Percentiles rank a stretch among this genome's conserved stretches.
These are phyloP conservation scores for Aphanoascus verrucosus DNA, from an alignment of 2,329 filamentous ascomycete species.

Conservation along the genomic window DNA sequence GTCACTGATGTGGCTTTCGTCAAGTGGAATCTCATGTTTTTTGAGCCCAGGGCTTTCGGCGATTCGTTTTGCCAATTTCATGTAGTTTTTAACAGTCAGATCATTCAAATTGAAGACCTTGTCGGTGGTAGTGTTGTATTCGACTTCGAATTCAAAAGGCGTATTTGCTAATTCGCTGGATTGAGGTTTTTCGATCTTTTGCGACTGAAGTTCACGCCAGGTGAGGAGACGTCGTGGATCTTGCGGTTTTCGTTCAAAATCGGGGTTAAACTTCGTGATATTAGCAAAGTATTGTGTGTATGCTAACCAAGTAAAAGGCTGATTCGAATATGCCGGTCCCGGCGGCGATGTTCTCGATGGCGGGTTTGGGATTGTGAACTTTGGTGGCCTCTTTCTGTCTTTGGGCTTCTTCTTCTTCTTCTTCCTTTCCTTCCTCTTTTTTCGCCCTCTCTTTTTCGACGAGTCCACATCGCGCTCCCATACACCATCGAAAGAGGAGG, in stretches of 20 bases:
- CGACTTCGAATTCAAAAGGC: constrained; percentile 65
- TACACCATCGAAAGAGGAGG: not conserved
- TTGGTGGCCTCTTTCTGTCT: constrained; percentile 44
- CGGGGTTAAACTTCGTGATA: constrained; percentile 77
- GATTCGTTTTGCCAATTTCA: constrained; percentile 71
- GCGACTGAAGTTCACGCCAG: constrained; percentile 36
- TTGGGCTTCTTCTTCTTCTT: constrained; percentile 33
- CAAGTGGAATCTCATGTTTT: not conserved
- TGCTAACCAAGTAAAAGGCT: constrained; percentile 64
- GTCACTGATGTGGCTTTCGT: not conserved
- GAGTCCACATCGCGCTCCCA: not conserved
- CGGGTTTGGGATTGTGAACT: constrained; percentile 55
- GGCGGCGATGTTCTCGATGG: constrained; percentile 64
- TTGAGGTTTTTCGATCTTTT: constrained; percentile 51
- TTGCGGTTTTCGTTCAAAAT: constrained; percentile 31
- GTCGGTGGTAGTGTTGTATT: constrained; percentile 77
- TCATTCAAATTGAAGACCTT: constrained; percentile 64
- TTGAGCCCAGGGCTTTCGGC: constrained; percentile 39
- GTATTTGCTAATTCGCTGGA: constrained; percentile 20
- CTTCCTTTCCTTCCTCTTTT: constrained; percentile 35
- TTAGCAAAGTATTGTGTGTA: constrained; percentile 93
- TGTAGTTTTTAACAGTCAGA: constrained; percentile 70
- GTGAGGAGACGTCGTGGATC: constrained; percentile 22
- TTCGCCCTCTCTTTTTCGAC: constrained; percentile 21
- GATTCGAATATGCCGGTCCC: constrained; percentile 81